Evolutionary conservation across 2,329 filamentous ascomycete genomes (phyloP).

Genomic region (Cladosporium austrohemisphaericum): DNA sequence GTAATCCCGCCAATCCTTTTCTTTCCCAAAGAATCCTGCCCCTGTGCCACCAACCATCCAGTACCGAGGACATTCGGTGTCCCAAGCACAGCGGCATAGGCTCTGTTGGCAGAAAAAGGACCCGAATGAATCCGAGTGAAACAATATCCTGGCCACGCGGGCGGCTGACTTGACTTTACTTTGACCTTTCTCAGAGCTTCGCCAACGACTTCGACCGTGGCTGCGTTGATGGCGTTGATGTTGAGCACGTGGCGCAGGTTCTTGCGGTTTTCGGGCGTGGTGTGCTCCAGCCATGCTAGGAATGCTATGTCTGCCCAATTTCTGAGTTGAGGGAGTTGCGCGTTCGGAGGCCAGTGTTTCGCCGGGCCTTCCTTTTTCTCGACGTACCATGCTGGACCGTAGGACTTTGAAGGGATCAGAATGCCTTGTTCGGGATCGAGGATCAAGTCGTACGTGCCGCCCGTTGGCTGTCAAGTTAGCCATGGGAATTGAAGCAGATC

Average conservation of each 20-base stretch:
- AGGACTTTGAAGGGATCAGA: background rate
- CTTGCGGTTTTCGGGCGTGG: constrained; percentile 3
- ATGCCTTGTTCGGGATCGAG: constrained; percentile 4
- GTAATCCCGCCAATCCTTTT: background rate
- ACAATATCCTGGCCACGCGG: constrained; percentile 17
- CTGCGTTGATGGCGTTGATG: constrained; percentile 16
- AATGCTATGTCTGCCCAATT: constrained; percentile 18
- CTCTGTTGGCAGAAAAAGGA: background rate
- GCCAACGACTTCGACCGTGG: constrained; percentile 15
- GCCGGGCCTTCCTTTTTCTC: background rate
- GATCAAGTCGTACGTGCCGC: background rate
- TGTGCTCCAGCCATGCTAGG: constrained; percentile 16
- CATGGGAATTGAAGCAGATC: too few species aligned
- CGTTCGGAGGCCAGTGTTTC: background rate
- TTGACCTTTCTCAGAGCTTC: constrained; percentile 17
- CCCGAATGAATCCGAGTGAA: constrained; percentile 5
- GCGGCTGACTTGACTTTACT: constrained; percentile 7
- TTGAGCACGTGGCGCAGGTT: constrained; percentile 13
- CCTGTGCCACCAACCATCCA: background rate
- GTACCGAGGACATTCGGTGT: background rate
- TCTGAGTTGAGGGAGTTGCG: constrained; percentile 6
- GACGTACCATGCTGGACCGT: background rate
- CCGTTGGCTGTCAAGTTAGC: background rate
- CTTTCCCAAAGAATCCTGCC: background rate
- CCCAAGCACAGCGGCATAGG: background rate